Evolutionary conservation across 495 filamentous ascomycete genomes (phyloP).

Genomic region (Cairneyella variabilis): DNA sequence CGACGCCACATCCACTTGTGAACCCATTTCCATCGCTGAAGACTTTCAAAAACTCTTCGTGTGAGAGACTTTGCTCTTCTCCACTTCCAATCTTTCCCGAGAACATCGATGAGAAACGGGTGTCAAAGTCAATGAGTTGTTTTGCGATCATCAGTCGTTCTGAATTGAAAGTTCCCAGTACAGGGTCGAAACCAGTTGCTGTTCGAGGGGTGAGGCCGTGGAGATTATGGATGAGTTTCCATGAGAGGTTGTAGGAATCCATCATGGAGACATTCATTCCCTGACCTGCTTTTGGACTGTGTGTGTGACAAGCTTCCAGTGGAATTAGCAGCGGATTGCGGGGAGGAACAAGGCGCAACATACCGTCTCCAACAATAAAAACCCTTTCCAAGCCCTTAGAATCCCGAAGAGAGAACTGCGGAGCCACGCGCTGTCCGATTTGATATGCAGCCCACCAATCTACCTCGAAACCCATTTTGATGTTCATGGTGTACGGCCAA

Average conservation of each 20-base stretch:
- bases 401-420: conserved; percentile 24
- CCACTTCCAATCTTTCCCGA: conserved; percentile 35
- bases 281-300: conserved; percentile 35
- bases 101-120: conserved; percentile 31
- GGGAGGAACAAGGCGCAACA: conserved; percentile 1
- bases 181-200: background rate
- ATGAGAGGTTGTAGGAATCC: conserved; percentile 34
- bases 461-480: conserved; percentile 28
- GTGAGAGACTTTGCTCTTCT: conserved; percentile 21
- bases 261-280: conserved; percentile 38
- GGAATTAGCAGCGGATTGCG: background rate
- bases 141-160: conserved; percentile 30
- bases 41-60: conserved; percentile 29
- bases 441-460: conserved; percentile 35
- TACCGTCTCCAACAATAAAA: conserved; percentile 28
- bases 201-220: conserved; percentile 27
- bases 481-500: conserved; percentile 43
- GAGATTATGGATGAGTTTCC: conserved; percentile 30
- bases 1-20: conserved; percentile 31
- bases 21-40: conserved; percentile 29
- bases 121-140: conserved; percentile 33
- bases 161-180: conserved; percentile 24
- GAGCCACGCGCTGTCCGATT: conserved; percentile 34
- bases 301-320: conserved; percentile 30
- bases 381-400: conserved; percentile 15